Evolutionary conservation across 352 stramenopile genomes (phyloP), one percentile per base, ranked within the genome.

Genomic region (Phytophthora boehmeriae): DNA sequence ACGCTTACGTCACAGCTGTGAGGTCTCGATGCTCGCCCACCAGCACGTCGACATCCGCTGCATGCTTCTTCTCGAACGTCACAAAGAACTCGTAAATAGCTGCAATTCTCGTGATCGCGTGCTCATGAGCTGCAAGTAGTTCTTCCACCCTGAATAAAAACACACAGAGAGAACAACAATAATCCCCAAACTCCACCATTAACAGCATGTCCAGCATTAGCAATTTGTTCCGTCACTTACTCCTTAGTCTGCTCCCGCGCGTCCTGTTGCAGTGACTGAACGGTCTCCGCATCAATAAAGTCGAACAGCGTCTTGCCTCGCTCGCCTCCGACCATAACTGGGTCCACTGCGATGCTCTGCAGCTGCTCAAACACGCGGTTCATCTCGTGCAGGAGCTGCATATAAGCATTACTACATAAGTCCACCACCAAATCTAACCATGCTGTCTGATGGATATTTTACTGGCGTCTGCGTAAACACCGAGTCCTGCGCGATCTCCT

Each of bases 231-330:
- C 34, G 19, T n/a, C 16, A 68, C 72, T 23, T 49, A 91, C 81
- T 90, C 83, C 59, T 80, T 89, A 17, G 75, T 77, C 59, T 90
- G 86, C 30, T 90, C 78, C 16, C 83, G 46, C 16, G 86, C 76
- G 51, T 95, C 84, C 38, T 91, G 83, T 52, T 95, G 83, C 14
- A 95, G 54, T 5, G 80, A 84, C 36, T 89, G 73, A 11, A 95
- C 86, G 5, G 86, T 92, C 42, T 93, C 86, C 2, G 84, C 81
- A 47, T 95, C 86, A 2, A 95, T 63, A 62, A 90, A 95, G 67
- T 95, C 86, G 39, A 91, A 95, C 9, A 95, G 71, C 35, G 86
- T 93, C 63, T 93, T 93, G 50, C 63, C 71, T 6, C 28, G 51
- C 38, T 93, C 80, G 8, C 69, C 76, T 14, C 55, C 68, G 32